Evolutionary conservation across 1,284 basidiomycete genomes (phyloP), one percentile per base, ranked within the genome.

Genomic region (Mrakiaceae sp.): DNA sequence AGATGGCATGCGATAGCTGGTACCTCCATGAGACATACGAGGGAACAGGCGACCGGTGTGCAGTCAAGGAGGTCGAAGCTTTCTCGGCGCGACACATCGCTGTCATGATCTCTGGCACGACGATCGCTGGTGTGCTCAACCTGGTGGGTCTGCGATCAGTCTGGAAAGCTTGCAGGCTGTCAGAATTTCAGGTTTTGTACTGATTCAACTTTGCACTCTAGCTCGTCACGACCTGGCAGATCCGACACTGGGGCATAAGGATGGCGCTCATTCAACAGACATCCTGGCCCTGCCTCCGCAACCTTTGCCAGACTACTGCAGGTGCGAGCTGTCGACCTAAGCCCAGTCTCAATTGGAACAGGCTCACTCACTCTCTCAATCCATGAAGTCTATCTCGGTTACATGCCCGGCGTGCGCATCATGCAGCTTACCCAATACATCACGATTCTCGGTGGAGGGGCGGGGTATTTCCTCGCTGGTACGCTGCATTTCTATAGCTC

Each of bases 211-310:
- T 57, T n/a, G 14, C 46, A 10, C 43, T 44, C 43, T 43, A 44
- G 4, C 43, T 78, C 65, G 68, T 73, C 0, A 75, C 75, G 2
- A 72, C 74, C 0, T 73, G 67, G 66, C 70, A 73, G 63, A 74
- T 74, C 57, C 66, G 68, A 27, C 67, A 64, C 1, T 73, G 64
- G 60, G 76, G 76, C 3, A 67, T 72, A 14, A 73, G 74, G 59
- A 66, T 69, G 0, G 73, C 75, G 16, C 72, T 78, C 70, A 71
- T 75, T 64, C 69, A 72, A 42, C 76, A 78, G 62, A 73, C 76
- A 0, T 66, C 71, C 49, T 74, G 72, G 72, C 74, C 75, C 0
- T 69, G 72, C 3, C 43, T 76, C 12, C 69, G 76, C 7, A 74
- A 74, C 62, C 63, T 75, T 11, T 68, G 63, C 39, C 76, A 77